Evolutionary conservation across 1,139 yeast species (phyloP), one percentile per base, ranked within the genome.

Genomic region (Blastobotrys aristatus): DNA sequence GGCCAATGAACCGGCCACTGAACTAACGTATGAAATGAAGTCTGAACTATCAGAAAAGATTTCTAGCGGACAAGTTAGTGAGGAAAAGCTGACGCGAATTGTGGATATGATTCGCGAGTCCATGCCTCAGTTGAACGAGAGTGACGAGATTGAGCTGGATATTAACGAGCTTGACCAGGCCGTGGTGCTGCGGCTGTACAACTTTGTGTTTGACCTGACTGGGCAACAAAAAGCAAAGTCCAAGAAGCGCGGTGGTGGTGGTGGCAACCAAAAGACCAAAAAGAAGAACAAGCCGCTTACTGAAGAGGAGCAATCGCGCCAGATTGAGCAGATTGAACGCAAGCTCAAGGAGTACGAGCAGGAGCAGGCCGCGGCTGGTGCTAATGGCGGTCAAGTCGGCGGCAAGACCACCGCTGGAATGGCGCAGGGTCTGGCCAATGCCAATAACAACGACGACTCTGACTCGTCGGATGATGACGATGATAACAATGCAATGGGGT

Each of bases 101-200:
- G 77, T 92, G 55, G 80, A 84, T 48, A 88, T 92, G 54, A 88
- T 92, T 57, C 85, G 85, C 62, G 95, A 86, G 64, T 84, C 87
- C 56, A 79, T 89, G 74, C 87, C 87, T n/a, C 86, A 87, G 56
- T 75, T 85, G 55, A 76, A 76, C 55, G 80, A 80, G 59, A 74
- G 74, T 49, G 98, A 92, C 60, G 94, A 84, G 63, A 94, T 92
- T 52, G 98, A 94, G 71, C 75, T 92, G 53, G 98, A 94, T 67
- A 85, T 94, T 82, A 97, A 92, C 66, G 87, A 84, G 67, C 76
- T 92, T 58, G 96, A 88, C 59, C 92, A 88, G 57, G 73, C 79
- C 46, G 90, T 97, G 1, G 78, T 92, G 44, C 70, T 87, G 63
- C 86, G 87, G 61, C 72, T 92, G 56, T 90, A 90, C 73, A 84